phyloP scores from a whole-genome alignment of 257 asterid species.

The Henckelia pumila region DNA sequence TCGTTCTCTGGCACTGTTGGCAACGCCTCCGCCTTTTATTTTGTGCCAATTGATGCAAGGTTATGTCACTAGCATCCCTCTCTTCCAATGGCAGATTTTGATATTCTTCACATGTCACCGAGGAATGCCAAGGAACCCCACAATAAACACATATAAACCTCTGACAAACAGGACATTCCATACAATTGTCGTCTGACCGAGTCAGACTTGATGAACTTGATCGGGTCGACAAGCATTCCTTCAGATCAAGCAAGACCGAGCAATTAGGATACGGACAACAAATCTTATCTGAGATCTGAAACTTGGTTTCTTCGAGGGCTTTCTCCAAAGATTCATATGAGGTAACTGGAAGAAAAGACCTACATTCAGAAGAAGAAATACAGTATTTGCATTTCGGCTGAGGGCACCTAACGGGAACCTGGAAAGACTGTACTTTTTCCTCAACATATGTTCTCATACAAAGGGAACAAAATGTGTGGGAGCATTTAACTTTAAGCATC shows the following conservation, averaged over 20 bases:
- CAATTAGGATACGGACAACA: conserved; percentile 74
- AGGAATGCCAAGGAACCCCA: conserved; percentile 85
- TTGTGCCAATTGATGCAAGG: conserved; percentile 49
- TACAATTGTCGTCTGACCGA: conserved; percentile 49
- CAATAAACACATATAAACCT: conserved; percentile 72
- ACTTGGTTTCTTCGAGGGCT: conserved; percentile 51
- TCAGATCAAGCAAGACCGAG: conserved; percentile 67
- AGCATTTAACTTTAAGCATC: conserved; percentile 70
- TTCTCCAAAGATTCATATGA: conserved; percentile 65
- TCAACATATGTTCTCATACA: conserved; percentile 86
- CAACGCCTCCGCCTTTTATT: conserved; percentile 71
- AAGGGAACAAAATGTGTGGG: conserved; percentile 85
- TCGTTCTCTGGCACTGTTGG: conserved; percentile 62
- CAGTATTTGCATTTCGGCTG: conserved; percentile 66
- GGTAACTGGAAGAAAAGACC: conserved; percentile 63
- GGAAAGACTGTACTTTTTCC: conserved; percentile 54
- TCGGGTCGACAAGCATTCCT: conserved; percentile 51
- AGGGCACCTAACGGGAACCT: conserved; percentile 80
- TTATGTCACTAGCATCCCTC: conserved; percentile 51
- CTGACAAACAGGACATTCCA: conserved; percentile 80
- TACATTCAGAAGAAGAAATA: conserved; percentile 59
- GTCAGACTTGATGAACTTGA: conserved; percentile 59
- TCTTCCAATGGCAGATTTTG: conserved; percentile 63
- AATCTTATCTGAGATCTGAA: conserved; percentile 39
- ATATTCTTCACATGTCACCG: conserved; percentile 75